Percentiles rank a stretch among this genome's conserved stretches.
phyloP scores from a whole-genome alignment of 805 yeast genomes.

The Lipomyces japonicus region DNA sequence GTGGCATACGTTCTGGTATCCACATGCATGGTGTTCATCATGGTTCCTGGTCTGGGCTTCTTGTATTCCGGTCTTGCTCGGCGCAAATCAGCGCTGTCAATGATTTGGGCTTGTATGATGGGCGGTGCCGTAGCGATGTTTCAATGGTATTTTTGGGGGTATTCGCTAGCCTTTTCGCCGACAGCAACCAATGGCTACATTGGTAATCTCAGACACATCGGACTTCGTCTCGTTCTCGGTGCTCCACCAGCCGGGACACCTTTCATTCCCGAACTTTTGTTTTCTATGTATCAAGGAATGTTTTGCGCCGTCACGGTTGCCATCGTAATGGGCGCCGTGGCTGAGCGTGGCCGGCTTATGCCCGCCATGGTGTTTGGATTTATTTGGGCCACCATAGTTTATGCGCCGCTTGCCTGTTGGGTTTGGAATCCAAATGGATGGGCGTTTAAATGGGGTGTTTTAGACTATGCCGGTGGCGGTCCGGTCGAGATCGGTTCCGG shows the following conservation, averaged over 20 bases:
- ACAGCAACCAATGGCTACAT: slow-evolving; percentile 79
- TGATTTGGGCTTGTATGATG: slow-evolving; percentile 92
- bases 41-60: slow-evolving; percentile 94
- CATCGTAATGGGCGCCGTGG: slow-evolving; percentile 86
- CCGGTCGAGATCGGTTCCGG: slow-evolving; percentile 94
- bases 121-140: slow-evolving; percentile 75
- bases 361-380: slow-evolving; percentile 82
- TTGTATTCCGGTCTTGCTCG: slow-evolving; percentile 93
- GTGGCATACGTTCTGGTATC: slow-evolving; percentile 39
- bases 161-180: slow-evolving; percentile 80
- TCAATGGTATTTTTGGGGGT: slow-evolving; percentile 99
- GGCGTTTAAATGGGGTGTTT: slow-evolving; percentile 88
- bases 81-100: slow-evolving; percentile 88
- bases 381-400: slow-evolving; percentile 85
- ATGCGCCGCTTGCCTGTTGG: slow-evolving; percentile 95
- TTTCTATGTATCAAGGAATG: slow-evolving; percentile 85
- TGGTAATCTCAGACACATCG: slow-evolving; percentile 81
- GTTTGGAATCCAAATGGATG: slow-evolving; percentile 91
- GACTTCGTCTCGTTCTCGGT: slow-evolving; percentile 67
- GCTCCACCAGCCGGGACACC: slow-evolving; percentile 40
- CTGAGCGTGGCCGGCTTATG: slow-evolving; percentile 85
- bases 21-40: slow-evolving; percentile 63
- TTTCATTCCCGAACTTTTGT: slow-evolving; percentile 75
- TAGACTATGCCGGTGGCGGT: slow-evolving; percentile 98
- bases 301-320: slow-evolving; percentile 89